These are phyloP conservation scores for Candida sonorensis DNA, from an alignment of 805 yeast genomes.

Conservation along the genomic window DNA sequence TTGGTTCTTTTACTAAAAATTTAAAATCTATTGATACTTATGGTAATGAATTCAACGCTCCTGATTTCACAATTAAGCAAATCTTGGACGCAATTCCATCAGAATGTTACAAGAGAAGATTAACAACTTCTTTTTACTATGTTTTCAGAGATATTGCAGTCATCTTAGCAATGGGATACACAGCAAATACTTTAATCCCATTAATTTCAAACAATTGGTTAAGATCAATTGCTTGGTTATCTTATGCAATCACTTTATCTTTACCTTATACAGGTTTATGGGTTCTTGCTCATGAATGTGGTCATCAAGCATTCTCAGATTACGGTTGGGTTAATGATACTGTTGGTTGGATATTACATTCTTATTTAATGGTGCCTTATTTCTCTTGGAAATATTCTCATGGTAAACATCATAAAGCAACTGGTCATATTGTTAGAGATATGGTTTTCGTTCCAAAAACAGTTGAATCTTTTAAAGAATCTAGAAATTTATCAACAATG, in stretches of 20 bases:
- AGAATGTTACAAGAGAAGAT: slow-evolving; percentile 64
- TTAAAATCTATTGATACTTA: slow-evolving; percentile 48
- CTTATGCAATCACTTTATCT: slow-evolving; percentile 50
- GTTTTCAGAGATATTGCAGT: slow-evolving; percentile 59
- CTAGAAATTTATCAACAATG: slow-evolving; percentile 15
- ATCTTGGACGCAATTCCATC: slow-evolving; percentile 65
- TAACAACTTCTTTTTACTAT: slow-evolving; percentile 49
- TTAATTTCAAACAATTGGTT: slow-evolving; percentile 33
- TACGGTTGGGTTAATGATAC: slow-evolving; percentile 66
- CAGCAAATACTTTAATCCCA: slow-evolving; percentile 51
- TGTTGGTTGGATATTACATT: slow-evolving; percentile 80
- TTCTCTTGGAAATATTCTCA: slow-evolving; percentile 84
- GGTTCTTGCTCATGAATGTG: slow-evolving; percentile 90
- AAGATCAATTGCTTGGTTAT: slow-evolving; percentile 54
- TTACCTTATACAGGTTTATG: slow-evolving; percentile 72
- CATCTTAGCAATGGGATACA: slow-evolving; percentile 41
- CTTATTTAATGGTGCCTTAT: slow-evolving; percentile 74
- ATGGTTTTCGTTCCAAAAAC: slow-evolving; percentile 80
- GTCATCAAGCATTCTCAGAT: slow-evolving; percentile 80
- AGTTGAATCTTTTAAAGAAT: slow-evolving; percentile 43
- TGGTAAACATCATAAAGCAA: slow-evolving; percentile 85
- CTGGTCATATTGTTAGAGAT: slow-evolving; percentile 76
- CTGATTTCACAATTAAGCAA: slow-evolving; percentile 72
- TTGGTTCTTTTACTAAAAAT: slow-evolving; percentile 39
- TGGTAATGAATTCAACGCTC: slow-evolving; percentile 66